Percentiles rank a stretch among this genome's conserved stretches.
phyloP scores from a whole-genome alignment of 2,329 filamentous ascomycete genomes.

The Hymenotorrendiella dingleyae region DNA sequence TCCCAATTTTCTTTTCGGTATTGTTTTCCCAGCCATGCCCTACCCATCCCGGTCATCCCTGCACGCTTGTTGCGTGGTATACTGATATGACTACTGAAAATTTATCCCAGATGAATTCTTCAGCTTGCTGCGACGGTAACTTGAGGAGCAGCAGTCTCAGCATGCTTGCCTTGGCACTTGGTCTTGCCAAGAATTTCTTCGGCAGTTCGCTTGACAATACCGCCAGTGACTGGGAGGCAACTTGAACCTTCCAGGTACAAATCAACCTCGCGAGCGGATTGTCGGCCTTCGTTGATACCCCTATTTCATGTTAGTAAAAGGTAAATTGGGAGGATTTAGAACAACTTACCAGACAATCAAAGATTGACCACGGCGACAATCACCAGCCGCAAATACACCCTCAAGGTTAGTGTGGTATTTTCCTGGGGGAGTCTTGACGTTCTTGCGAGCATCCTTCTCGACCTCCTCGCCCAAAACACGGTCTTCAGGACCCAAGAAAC shows the following conservation, averaged over 20 bases:
- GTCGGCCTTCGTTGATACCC: slow-evolving; percentile 96
- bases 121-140: slow-evolving; percentile 16
- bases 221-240: slow-evolving; percentile 81
- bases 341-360: slow-evolving; percentile 86
- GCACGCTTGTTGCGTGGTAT: no score
- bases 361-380: slow-evolving; percentile 90
- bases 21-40: no score
- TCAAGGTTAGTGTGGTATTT: slow-evolving; percentile 84
- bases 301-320: slow-evolving; percentile 39
- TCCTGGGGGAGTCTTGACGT: slow-evolving; percentile 86
- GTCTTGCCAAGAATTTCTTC: slow-evolving; percentile 53
- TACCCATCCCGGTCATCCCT: no score
- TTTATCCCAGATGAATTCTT: no score
- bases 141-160: slow-evolving; percentile 19
- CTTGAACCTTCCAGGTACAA: slow-evolving; percentile 76
- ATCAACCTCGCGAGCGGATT: slow-evolving; percentile 88
- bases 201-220: slow-evolving; percentile 81
- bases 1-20: no score
- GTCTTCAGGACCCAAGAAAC: slow-evolving; percentile 90
- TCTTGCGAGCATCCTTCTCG: slow-evolving; percentile 89
- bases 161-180: slow-evolving; percentile 19
- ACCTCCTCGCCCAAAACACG: slow-evolving; percentile 81
- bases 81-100: no score
- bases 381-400: slow-evolving; percentile 89
- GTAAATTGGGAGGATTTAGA: no score